These are phyloP conservation scores for Rhynchospora tenuis DNA, from an alignment of 176 grass and related monocot genomes.

Conservation along the genomic window DNA sequence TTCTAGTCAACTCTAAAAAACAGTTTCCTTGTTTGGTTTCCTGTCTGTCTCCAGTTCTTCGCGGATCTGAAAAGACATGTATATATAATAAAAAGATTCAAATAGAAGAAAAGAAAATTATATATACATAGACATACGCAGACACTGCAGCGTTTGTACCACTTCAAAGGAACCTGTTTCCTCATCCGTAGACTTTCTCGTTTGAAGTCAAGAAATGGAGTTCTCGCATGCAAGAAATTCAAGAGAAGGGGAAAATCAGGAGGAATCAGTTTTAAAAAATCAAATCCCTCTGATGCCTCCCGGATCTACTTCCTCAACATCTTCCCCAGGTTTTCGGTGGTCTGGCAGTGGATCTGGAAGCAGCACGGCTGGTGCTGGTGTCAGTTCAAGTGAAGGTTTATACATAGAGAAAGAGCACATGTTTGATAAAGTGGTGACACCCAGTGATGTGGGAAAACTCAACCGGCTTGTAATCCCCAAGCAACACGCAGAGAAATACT, in stretches of 20 bases:
- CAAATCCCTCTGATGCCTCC: conserved; percentile 47
- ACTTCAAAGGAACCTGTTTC: conserved; percentile 11
- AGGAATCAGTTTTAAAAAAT: background rate
- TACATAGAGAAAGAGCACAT: conserved; percentile 87
- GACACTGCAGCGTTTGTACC: conserved; percentile 1
- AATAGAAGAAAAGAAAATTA: conserved; percentile 11
- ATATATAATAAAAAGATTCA: conserved; percentile 10
- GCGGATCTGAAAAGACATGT: conserved; percentile 13
- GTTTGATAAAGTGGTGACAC: conserved; percentile 99
- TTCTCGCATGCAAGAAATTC: conserved; percentile 20
- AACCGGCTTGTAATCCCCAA: conserved; percentile 98
- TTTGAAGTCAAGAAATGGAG: conserved; percentile 15
- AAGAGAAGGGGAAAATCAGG: conserved; percentile 14
- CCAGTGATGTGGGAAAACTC: conserved; percentile 97
- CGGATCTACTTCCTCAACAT: conserved; percentile 25
- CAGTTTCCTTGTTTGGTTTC: conserved; percentile 3
- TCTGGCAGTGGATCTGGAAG: conserved; percentile 24
- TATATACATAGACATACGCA: background rate
- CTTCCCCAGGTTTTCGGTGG: conserved; percentile 3
- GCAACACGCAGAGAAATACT: conserved; percentile 96
- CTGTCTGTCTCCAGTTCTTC: conserved; percentile 1
- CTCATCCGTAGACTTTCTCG: background rate
- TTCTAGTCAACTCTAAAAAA: conserved; percentile 20
- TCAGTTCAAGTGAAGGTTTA: background rate
- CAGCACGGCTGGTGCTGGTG: conserved; percentile 30